These are phyloP conservation scores for Oxyria digyna DNA, from an alignment of 148 eudicot genomes.

Conservation along the genomic window DNA sequence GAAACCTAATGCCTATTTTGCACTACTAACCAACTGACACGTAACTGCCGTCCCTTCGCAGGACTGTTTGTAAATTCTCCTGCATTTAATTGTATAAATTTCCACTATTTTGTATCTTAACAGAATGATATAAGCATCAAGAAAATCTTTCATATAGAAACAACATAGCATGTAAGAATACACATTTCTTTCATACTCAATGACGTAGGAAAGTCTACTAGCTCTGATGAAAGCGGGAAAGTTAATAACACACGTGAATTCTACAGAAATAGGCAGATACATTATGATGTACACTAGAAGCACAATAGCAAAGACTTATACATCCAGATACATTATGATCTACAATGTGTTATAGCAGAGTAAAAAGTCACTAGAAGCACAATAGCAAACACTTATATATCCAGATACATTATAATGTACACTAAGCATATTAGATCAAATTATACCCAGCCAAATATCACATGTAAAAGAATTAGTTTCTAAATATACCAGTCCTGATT, in stretches of 20 bases:
- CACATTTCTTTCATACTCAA: not conserved
- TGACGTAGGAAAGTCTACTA: not conserved
- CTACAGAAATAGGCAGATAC: not conserved
- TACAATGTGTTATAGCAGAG: not conserved
- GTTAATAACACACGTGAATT: not conserved
- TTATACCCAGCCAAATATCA: not conserved
- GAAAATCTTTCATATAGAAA: not conserved
- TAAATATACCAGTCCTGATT: not conserved
- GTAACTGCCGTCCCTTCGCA: no score
- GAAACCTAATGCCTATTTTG: no score
- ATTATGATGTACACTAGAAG: no score
- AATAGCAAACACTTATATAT: not conserved
- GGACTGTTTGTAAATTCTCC: no score
- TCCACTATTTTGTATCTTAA: no score
- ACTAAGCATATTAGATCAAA: not conserved
- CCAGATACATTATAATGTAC: not conserved
- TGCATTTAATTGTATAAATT: no score
- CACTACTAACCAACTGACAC: no score
- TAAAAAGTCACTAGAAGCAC: not conserved
- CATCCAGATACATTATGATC: not conserved
- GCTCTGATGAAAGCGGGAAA: not conserved
- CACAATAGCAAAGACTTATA: not conserved
- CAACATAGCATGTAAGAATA: not conserved
- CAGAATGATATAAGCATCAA: not conserved
- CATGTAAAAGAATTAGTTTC: not conserved